Percentiles rank a stretch among this genome's conserved stretches.
phyloP scores from a whole-genome alignment of 148 eudicot species.

The Limonium bicolor region DNA sequence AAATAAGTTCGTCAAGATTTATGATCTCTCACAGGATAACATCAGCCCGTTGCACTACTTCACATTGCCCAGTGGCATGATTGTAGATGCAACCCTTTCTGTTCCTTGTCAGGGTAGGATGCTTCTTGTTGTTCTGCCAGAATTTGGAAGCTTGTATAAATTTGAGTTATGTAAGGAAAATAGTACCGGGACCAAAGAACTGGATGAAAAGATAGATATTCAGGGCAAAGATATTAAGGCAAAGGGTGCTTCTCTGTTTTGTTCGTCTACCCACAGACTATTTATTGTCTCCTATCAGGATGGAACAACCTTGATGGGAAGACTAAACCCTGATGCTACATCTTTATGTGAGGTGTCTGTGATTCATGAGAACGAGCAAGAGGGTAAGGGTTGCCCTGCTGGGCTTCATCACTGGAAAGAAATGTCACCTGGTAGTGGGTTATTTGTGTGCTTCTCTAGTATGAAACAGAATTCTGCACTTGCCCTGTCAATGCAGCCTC shows the following conservation, averaged over 20 bases:
- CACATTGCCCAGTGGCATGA: conserved; percentile 63
- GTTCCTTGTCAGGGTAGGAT: conserved; percentile 63
- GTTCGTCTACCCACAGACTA: conserved; percentile 64
- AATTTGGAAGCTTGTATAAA: conserved; percentile 70
- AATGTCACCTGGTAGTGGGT: conserved; percentile 61
- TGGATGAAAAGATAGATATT: conserved; percentile 55
- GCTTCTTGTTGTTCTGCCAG: conserved; percentile 75
- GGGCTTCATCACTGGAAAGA: conserved; percentile 95
- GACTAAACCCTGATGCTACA: conserved; percentile 47
- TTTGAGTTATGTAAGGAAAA: conserved; percentile 62
- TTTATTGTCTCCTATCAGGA: conserved; percentile 85
- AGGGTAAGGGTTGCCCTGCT: conserved; percentile 64
- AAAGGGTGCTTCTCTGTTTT: conserved; percentile 79
- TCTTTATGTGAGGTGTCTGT: conserved; percentile 54
- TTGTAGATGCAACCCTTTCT: conserved; percentile 69
- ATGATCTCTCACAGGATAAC: conserved; percentile 92
- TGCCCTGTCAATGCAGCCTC: conserved; percentile 60
- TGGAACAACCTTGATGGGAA: conserved; percentile 76
- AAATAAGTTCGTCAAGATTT: conserved; percentile 85
- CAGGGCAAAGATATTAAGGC: conserved; percentile 30
- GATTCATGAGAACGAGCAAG: conserved; percentile 65
- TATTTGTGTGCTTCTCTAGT: conserved; percentile 84
- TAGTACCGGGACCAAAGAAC: conserved; percentile 58
- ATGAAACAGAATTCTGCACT: conserved; percentile 63
- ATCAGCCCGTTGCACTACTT: conserved; percentile 94